Percentiles rank a stretch among this genome's conserved stretches.
Conservation (phyloP, 2,329 filamentous ascomycete species). For the Colletotrichum noveboracense region DNA sequence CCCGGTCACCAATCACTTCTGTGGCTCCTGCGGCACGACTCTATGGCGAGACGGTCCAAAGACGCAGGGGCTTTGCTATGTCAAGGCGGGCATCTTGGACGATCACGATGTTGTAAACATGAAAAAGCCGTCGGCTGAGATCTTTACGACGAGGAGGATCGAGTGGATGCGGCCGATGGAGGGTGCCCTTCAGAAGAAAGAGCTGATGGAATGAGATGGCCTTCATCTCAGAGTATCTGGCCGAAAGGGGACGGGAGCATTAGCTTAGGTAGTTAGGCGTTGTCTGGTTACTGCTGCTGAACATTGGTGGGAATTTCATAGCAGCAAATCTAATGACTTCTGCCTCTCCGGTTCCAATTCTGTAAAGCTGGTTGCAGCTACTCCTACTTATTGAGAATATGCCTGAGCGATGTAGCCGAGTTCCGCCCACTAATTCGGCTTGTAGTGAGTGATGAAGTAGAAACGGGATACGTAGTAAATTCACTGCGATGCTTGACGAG, state of each 20-base stretch:
- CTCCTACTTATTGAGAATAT: not conserved
- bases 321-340: not conserved
- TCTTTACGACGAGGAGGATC: not conserved
- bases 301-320: not conserved
- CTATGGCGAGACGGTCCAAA: not conserved
- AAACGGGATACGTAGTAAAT: not conserved
- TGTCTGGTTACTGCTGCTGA: not conserved
- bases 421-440: not conserved
- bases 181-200: not conserved
- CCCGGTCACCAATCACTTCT: not conserved
- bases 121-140: not conserved
- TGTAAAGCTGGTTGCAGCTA: not conserved
- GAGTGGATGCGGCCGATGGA: not conserved
- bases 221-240: not conserved
- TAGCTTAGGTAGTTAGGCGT: not conserved
- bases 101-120: not conserved
- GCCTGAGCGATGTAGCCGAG: not conserved
- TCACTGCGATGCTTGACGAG: not conserved
- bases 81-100: constrained; percentile 2
- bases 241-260: not conserved
- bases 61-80: not conserved
- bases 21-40: not conserved
- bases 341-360: not conserved
- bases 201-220: not conserved
- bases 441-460: not conserved